Conservation (phyloP, 164 flowering plant genomes). For the Dillenia turbinata region DNA sequence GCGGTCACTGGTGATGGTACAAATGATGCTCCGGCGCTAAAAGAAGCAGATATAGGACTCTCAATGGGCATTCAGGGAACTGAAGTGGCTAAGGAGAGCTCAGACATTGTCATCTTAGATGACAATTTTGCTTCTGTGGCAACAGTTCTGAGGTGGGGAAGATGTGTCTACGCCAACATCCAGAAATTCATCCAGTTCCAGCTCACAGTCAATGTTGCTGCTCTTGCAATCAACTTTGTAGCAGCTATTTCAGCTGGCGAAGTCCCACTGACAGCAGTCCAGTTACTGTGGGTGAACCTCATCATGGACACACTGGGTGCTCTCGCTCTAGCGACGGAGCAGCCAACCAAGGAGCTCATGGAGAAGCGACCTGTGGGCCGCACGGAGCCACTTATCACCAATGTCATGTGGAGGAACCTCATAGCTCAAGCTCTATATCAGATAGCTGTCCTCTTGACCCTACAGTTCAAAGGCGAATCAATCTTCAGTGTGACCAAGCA, state of each 20-base stretch:
- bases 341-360: constrained; percentile 55
- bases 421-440: constrained; percentile 53
- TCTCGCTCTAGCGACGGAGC: constrained; percentile 58
- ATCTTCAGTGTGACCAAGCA: constrained; percentile 30
- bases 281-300: constrained; percentile 69
- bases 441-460: constrained; percentile 29
- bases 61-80: constrained; percentile 74
- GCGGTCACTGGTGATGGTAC: constrained; percentile 72
- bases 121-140: constrained; percentile 55
- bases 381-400: constrained; percentile 48
- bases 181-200: constrained; percentile 79
- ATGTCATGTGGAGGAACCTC: constrained; percentile 70
- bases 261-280: constrained; percentile 57
- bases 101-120: constrained; percentile 61
- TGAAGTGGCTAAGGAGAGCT: constrained; percentile 69
- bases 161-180: constrained; percentile 60
- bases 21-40: constrained; percentile 58
- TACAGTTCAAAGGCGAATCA: constrained; percentile 42
- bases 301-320: constrained; percentile 74
- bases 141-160: constrained; percentile 50
- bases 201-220: constrained; percentile 59
- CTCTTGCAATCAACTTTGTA: constrained; percentile 53
- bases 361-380: constrained; percentile 47
- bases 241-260: constrained; percentile 59
- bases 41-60: constrained; percentile 60